A percentile compares a stretch with the other conserved stretches of the same genome.
Evolutionary conservation across 2,329 filamentous ascomycete genomes (phyloP).

Genomic region (Beauveria bassiana): DNA sequence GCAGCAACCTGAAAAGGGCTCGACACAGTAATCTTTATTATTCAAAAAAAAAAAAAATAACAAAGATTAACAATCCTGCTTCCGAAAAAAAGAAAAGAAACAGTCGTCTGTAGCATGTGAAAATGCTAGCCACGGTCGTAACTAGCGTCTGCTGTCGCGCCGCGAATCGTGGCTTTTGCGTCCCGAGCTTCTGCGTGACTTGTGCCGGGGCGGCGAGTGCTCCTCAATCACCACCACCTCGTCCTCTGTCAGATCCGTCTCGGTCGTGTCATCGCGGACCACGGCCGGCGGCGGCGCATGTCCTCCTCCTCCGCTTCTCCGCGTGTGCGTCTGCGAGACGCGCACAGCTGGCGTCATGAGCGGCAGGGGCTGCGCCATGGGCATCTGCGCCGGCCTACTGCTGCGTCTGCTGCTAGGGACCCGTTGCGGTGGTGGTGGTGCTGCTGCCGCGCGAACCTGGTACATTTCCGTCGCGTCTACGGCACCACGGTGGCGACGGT

Average conservation of each 20-base stretch:
- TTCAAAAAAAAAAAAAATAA: no score
- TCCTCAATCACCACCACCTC: conserved; percentile 34
- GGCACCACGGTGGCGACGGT: not conserved
- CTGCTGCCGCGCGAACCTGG: conserved; percentile 17
- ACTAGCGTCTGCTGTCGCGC: conserved; percentile 1
- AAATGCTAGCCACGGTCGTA: no score
- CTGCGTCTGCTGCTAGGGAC: not conserved
- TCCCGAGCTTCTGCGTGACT: not conserved
- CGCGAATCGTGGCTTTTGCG: conserved; percentile 1
- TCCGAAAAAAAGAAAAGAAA: no score
- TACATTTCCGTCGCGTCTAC: conserved; percentile 21
- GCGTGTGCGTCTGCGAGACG: not conserved
- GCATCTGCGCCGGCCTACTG: not conserved
- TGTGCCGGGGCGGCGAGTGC: conserved; percentile 22
- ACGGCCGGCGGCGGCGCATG: not conserved
- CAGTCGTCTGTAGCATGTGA: no score
- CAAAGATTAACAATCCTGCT: no score
- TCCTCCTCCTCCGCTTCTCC: not conserved
- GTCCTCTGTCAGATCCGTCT: conserved; percentile 22
- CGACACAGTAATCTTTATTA: no score
- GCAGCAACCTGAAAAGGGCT: no score
- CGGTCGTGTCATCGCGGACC: conserved; percentile 12
- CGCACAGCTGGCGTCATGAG: conserved; percentile 4
- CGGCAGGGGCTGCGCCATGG: not conserved
- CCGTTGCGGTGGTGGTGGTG: conserved; percentile 14